Percentiles rank a stretch among this genome's conserved stretches.
Conservation (phyloP, 75 land plant species). For the Pinus albicaulis region DNA sequence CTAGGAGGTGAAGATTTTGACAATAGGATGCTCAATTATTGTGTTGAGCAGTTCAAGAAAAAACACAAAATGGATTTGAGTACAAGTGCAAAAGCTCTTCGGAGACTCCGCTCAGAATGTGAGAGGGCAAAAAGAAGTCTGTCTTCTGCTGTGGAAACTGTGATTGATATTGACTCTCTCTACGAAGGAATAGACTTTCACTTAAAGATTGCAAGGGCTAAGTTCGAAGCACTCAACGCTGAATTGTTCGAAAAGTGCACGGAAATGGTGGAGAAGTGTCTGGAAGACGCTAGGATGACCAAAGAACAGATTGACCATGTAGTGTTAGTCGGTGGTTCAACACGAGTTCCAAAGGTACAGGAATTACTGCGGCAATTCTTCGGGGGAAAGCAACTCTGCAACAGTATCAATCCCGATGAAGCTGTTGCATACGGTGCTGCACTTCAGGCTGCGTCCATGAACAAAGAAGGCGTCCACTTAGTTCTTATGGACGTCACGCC, state of each 20-base stretch:
- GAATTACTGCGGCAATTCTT: not conserved
- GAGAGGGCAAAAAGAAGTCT: slow-evolving; percentile 14
- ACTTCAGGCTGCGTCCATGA: not conserved
- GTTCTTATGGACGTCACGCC: no score
- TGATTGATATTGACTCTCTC: slow-evolving; percentile 12
- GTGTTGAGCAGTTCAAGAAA: not conserved
- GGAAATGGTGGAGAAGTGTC: slow-evolving; percentile 6
- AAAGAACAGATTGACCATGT: slow-evolving; percentile 11
- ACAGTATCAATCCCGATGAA: slow-evolving; percentile 5
- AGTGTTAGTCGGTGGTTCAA: slow-evolving; percentile 1
- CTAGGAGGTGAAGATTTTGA: slow-evolving; percentile 16
- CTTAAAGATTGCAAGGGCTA: slow-evolving; percentile 5
- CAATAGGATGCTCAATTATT: not conserved
- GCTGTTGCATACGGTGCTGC: slow-evolving; percentile 12
- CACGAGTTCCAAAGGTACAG: slow-evolving; percentile 6
- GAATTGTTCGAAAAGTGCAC: slow-evolving; percentile 10
- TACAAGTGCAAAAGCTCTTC: not conserved
- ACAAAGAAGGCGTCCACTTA: no score
- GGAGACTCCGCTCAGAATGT: slow-evolving; percentile 4
- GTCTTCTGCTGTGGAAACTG: not conserved
- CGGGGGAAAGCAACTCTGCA: not conserved
- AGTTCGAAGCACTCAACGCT: slow-evolving; percentile 10
- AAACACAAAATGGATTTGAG: slow-evolving; percentile 11
- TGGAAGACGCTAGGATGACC: not conserved
- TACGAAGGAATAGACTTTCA: slow-evolving; percentile 11